Base-by-base conservation (phyloP, 140 eudicot species). In the Stevia rebaudiana region DNA sequence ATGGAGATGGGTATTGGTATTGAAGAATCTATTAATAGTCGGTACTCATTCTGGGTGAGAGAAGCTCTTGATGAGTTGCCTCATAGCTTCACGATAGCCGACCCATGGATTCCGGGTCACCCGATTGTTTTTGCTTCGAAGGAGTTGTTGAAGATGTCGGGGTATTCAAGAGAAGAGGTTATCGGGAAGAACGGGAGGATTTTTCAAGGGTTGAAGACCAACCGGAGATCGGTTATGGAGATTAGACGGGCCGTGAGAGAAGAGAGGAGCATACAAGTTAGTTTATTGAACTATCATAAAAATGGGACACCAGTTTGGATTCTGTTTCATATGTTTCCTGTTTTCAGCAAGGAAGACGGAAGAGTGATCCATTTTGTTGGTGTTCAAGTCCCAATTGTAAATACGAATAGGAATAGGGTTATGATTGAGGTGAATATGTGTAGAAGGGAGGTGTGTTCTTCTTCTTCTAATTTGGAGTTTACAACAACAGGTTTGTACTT, bases 291-390 rank as follows among this genome's bases (percentile, higher is more conserved):
- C 69, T 86, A 86, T 51, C 71, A 70, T 52, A 90, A 84, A 47
- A 86, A 82, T 31, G 94, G 89, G 71, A 79, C 86, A 28, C 94
- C 97, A 48, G 81, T 84, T 76, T 90, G 95, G 97, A 80, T 87
- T 76, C 78, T 90, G 69, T 86, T 84, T 82, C 94, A 82, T 18
- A 82, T 86, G 94, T 84, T 85, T 72, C 97, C 95, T 68, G 84
- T 90, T 82, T 90, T 81, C 51, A 59, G 90, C n/a, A 73, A 77
- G 71, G 81, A 80, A 67, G 90, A 90, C 72, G 95, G 90, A 3
- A 90, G 79, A 55, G 84, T 84, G 17, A 63, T 78, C 63, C 84
- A 90, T 62, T 90, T 86, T 80, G 82, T 90, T 48, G 97, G 78
- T 35, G 84, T 90, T 75, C 97, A 90, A 66, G 88, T 90, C 65